A percentile compares a stretch with the other conserved stretches of the same genome.
phyloP scores from a whole-genome alignment of 768 basidiomycete genomes.

The Mycena metata region DNA sequence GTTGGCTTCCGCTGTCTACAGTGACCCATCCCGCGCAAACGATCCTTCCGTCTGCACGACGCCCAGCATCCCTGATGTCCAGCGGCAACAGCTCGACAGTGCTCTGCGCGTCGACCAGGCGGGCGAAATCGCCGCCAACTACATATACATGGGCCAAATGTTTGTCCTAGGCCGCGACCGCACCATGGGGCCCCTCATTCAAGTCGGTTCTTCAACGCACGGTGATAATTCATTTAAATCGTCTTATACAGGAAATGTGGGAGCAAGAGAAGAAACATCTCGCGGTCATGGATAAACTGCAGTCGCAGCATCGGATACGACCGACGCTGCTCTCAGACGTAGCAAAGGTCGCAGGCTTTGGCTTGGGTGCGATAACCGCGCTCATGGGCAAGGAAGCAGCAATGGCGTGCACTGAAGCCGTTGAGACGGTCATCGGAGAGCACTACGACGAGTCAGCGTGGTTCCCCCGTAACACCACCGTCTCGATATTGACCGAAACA shows the following conservation, averaged over 20 bases:
- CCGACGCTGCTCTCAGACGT: conserved; percentile 88
- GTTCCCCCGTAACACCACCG: neutral
- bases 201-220: conserved; percentile 60
- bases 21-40: conserved; percentile 49
- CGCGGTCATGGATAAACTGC: conserved; percentile 86
- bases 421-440: conserved; percentile 97
- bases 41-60: conserved; percentile 65
- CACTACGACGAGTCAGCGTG: conserved; percentile 94
- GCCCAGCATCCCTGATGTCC: conserved; percentile 65
- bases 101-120: conserved; percentile 95
- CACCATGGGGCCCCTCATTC: conserved; percentile 73
- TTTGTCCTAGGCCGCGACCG: conserved; percentile 76
- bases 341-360: conserved; percentile 90
- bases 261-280: conserved; percentile 95
- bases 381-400: conserved; percentile 93
- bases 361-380: conserved; percentile 87
- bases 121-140: conserved; percentile 96
- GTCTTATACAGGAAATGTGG: conserved; percentile 89
- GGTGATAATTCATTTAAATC: neutral
- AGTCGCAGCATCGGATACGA: conserved; percentile 84
- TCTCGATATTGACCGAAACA: conserved; percentile 24
- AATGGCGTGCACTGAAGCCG: conserved; percentile 98
- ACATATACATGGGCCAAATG: conserved; percentile 92
- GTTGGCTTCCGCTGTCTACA: conserved; percentile 62
- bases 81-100: conserved; percentile 67